Evolutionary conservation across 176 grass and related monocot genomes (phyloP), one percentile per base, ranked within the genome.

Genomic region (Eleusine indica): DNA sequence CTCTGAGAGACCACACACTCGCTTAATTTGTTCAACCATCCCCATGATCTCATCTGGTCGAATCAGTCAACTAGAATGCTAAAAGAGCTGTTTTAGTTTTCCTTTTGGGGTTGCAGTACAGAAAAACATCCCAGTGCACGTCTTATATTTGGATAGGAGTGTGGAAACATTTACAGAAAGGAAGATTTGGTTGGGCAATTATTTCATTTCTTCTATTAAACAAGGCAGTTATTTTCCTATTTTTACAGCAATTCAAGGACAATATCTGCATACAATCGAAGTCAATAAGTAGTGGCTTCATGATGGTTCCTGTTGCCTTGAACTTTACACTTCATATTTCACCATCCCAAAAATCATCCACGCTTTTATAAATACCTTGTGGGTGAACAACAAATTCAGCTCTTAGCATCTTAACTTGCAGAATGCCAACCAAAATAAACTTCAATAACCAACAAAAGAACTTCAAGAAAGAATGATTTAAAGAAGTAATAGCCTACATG

Each of bases 301-400:
- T 15, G 40, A 9, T 43, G 25, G 25, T 25, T 47, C 46, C 21
- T 17, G 42, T 52, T 42, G 38, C 39, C 22, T 10, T 78, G 44
- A 61, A 5, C 21, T 18, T 7, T 35, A 16, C 22, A 49, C 8
- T 57, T 70, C 8, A 58, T 46, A 29, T 93, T 77, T 94, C 92
- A 35, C 88, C 83, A 63, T 94, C 92, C 92, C 92, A 91, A 15
- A 94, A 19, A 21, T 94, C 92, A 41, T 91, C 92, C 39, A 86
- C 21, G 11, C 68, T 91, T 63, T 81, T 90, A 70, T 83, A 88
- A 21, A 86, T 41, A 52, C 86, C 62, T 49, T 68, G n/a, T 0
- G 85, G 85, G 16, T 87, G 74, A 73, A 86, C 42, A 39, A 37
- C 74, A 30, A 85, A 66, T 6, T 86, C 68, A 2, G 62, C 62